Percentiles rank a stretch among this genome's conserved stretches.
Conservation (phyloP, 2,329 filamentous ascomycete genomes). For the Ascochyta fabae region DNA sequence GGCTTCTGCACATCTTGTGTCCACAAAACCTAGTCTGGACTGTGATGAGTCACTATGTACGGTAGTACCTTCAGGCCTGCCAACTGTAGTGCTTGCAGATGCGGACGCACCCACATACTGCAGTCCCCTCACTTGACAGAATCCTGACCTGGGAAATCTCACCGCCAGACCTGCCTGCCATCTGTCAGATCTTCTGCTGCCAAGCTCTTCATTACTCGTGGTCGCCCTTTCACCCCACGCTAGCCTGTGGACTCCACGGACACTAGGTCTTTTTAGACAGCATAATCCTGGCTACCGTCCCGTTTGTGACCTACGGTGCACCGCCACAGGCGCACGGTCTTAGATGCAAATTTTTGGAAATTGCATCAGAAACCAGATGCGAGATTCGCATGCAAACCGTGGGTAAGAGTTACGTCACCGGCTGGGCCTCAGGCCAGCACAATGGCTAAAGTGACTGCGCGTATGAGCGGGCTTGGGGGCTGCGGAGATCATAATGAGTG, state of each 20-base stretch:
- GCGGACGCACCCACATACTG: not conserved
- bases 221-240: not conserved
- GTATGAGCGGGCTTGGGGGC: not conserved
- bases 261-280: not conserved
- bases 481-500: not conserved
- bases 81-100: not conserved
- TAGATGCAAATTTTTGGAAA: slow-evolving; percentile 11
- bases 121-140: not conserved
- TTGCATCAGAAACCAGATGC: slow-evolving; percentile 1
- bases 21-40: slow-evolving; percentile 1
- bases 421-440: not conserved
- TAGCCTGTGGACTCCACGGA: slow-evolving; percentile 6
- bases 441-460: not conserved
- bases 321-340: slow-evolving; percentile 16
- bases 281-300: not conserved
- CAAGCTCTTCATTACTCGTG: slow-evolving; percentile 1
- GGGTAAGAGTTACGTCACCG: not conserved
- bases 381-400: not conserved
- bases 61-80: not conserved
- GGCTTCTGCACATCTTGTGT: slow-evolving; percentile 2
- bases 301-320: not conserved
- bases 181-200: not conserved
- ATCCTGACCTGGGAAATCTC: not conserved
- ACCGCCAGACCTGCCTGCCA: not conserved
- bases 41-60: slow-evolving; percentile 13